Base-by-base conservation (phyloP, 169 alveolate genomes). In the Plasmodium malariae region DNA sequence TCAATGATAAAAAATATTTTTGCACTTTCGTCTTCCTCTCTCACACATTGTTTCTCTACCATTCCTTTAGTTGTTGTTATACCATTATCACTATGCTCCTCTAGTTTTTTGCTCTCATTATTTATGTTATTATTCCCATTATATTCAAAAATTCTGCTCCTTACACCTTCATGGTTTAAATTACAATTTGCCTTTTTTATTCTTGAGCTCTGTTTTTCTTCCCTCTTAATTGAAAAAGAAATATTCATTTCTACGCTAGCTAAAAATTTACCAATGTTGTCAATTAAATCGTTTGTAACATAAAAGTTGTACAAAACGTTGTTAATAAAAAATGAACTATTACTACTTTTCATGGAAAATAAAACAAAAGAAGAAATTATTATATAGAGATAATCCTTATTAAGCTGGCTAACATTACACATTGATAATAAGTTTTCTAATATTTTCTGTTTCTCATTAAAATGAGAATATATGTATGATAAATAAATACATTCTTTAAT, bases 401-500 rank as follows among this genome's bases (percentile, higher is more conserved):
- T 86, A 19, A 86, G 59, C 28, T 86, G 74, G 30, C 30, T 55
- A n/a, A 60, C 32, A 68, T 72, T 63, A 36, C 62, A 86, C 92
- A 86, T 69, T 14, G 36, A 65, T 48, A 86, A 63, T n/a, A 86
- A 30, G n/a, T 32, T 63, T 36, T 86, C 92, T 43, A 86, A 49
- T 34, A 86, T 49, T 37, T 34, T 69, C 17, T 69, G 72, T 65
- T 70, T 86, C 24, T 69, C 87, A 28, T 26, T 34, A 34, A 63
- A 86, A 36, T 69, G 54, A 24, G 87, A 69, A 65, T 57, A 86
- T 45, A 86, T 70, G 19, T 70, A 86, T 26, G 92, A 48, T 43
- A 86, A 34, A 57, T 32, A 65, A 2, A 86, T 51, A 36, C 92
- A 86, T 37, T 86, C 92, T 37, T 59, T 86, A 57, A 86, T 72